These are phyloP conservation scores for Barbarea vulgaris DNA, from an alignment of 345 rosid species.

Conservation along the genomic window DNA sequence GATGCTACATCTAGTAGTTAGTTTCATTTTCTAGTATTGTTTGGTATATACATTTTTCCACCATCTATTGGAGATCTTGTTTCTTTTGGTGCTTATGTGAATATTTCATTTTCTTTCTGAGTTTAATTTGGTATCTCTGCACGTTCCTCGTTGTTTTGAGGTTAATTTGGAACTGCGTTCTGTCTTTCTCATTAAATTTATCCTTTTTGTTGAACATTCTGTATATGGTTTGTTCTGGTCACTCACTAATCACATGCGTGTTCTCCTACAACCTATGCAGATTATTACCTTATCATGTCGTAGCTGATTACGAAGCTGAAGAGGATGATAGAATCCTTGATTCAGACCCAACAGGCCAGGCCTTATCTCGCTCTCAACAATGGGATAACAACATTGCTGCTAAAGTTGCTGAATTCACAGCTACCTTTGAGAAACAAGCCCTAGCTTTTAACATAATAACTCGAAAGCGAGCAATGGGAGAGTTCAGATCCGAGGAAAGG, in stretches of 20 bases:
- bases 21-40: background rate
- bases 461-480: slow-evolving; percentile 71
- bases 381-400: slow-evolving; percentile 95
- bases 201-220: slow-evolving; percentile 1
- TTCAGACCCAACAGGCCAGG: slow-evolving; percentile 91
- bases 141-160: background rate
- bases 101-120: background rate
- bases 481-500: slow-evolving; percentile 91
- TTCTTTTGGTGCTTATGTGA: slow-evolving; percentile 2
- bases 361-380: slow-evolving; percentile 89
- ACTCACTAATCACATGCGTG: slow-evolving; percentile 13
- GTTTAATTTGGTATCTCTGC: background rate
- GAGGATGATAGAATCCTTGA: slow-evolving; percentile 97
- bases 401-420: slow-evolving; percentile 90
- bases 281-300: slow-evolving; percentile 88
- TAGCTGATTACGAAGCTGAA: slow-evolving; percentile 97
- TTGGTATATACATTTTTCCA: background rate
- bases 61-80: background rate
- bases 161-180: background rate
- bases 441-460: slow-evolving; percentile 87
- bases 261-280: slow-evolving; percentile 47
- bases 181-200: background rate
- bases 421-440: slow-evolving; percentile 96
- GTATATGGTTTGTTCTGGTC: background rate
- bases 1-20: background rate